Conservation (phyloP, 1,284 basidiomycete genomes). For the Rhodotorula sp. region DNA sequence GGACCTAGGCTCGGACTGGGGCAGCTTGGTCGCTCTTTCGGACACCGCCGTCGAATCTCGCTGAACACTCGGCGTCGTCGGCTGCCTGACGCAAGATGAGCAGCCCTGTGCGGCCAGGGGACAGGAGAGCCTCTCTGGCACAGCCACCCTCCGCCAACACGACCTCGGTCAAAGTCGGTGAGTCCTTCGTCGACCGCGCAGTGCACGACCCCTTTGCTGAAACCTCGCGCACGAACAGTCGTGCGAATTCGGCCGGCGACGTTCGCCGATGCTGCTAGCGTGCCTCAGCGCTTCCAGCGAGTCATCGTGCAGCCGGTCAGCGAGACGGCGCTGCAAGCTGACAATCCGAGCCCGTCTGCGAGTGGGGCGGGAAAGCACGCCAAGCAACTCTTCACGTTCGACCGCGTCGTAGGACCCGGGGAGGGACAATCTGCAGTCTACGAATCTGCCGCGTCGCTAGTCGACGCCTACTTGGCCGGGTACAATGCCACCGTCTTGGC, state of each 20-base stretch:
- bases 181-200: conserved; percentile 7
- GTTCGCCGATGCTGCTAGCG: conserved; percentile 63
- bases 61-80: neutral
- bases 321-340: conserved; percentile 59
- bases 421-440: conserved; percentile 83
- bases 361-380: conserved; percentile 48
- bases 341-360: conserved; percentile 56
- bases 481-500: conserved; percentile 98
- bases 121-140: conserved; percentile 3
- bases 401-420: conserved; percentile 82
- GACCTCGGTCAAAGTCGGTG: conserved; percentile 44
- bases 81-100: neutral
- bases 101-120: conserved; percentile 6
- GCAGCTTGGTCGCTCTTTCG: too few species aligned
- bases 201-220: conserved; percentile 5
- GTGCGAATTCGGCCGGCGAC: conserved; percentile 88
- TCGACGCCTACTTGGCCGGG: conserved; percentile 88
- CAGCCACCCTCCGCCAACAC: neutral
- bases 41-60: neutral
- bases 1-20: too few species aligned
- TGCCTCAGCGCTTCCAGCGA: conserved; percentile 90
- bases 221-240: conserved; percentile 56
- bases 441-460: conserved; percentile 77
- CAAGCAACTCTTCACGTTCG: conserved; percentile 86
- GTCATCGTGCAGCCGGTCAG: conserved; percentile 72